Percentiles rank a stretch among this genome's conserved stretches.
Evolutionary conservation across 768 basidiomycete species (phyloP).

Genomic region (Rhodotorula graminis): DNA sequence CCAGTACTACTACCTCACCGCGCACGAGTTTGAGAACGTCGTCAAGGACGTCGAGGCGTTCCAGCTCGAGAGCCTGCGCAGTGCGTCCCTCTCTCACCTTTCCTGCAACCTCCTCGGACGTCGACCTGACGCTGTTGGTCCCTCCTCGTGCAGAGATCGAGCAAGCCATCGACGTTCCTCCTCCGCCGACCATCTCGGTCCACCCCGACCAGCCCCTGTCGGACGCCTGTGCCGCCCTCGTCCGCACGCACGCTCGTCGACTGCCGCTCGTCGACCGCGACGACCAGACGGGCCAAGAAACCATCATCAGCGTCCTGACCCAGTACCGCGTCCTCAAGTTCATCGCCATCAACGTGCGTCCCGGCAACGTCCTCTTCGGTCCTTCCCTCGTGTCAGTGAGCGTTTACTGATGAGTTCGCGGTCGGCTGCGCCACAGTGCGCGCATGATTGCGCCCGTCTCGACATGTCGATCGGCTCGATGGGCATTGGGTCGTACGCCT

Average conservation of each 20-base stretch:
- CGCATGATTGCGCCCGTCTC: slow-evolving; percentile 69
- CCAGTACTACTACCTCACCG: slow-evolving; percentile 90
- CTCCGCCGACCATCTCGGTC: slow-evolving; percentile 81
- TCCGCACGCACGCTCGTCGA: slow-evolving; percentile 90
- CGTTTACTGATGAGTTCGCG: not conserved
- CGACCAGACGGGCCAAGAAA: slow-evolving; percentile 87
- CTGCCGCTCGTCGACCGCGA: slow-evolving; percentile 90
- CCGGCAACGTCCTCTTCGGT: not conserved
- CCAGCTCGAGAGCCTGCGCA: slow-evolving; percentile 78
- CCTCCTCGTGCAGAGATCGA: slow-evolving; percentile 68
- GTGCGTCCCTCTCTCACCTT: slow-evolving; percentile 51
- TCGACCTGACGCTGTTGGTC: not conserved
- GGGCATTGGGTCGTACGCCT: slow-evolving; percentile 87
- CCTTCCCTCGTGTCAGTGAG: too few relatives aligned
- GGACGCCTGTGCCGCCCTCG: slow-evolving; percentile 81
- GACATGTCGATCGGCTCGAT: slow-evolving; percentile 75
- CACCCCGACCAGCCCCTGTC: slow-evolving; percentile 82
- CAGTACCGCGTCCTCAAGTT: slow-evolving; percentile 98
- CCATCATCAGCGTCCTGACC: slow-evolving; percentile 90
- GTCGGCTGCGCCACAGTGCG: slow-evolving; percentile 58
- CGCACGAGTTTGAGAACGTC: slow-evolving; percentile 74
- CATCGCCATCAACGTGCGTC: slow-evolving; percentile 83
- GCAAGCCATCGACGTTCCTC: slow-evolving; percentile 80
- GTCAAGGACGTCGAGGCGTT: slow-evolving; percentile 88
- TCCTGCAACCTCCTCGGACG: too few relatives aligned